Evolutionary conservation across 1,139 yeast species (phyloP).

Genomic region (Lodderomyces orthopsilosis): DNA sequence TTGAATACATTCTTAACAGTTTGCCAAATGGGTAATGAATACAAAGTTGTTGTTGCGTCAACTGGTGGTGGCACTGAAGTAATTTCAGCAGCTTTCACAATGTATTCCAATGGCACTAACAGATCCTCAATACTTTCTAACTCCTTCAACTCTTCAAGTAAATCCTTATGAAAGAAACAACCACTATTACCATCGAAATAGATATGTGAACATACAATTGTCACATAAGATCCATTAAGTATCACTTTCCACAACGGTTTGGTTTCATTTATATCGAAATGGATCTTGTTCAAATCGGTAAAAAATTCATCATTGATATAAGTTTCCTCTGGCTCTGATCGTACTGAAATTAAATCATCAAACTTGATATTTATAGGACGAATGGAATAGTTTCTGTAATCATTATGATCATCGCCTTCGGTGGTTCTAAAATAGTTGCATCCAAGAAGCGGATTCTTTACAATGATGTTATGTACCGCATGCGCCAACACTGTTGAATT

Average conservation of each 20-base stretch:
- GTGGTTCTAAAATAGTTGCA: slow-evolving; percentile 19
- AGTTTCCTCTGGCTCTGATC: slow-evolving; percentile 10
- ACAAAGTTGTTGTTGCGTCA: slow-evolving; percentile 10
- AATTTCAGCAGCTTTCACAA: slow-evolving; percentile 8
- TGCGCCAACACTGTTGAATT: slow-evolving; percentile 20
- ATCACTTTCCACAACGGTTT: slow-evolving; percentile 33
- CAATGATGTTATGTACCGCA: slow-evolving; percentile 22
- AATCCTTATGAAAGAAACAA: slow-evolving; percentile 28
- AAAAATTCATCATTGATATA: slow-evolving; percentile 19
- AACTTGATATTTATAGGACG: slow-evolving; percentile 22
- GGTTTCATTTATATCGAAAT: slow-evolving; percentile 16
- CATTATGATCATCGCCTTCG: slow-evolving; percentile 13
- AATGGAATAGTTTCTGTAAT: slow-evolving; percentile 16
- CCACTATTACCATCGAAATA: slow-evolving; percentile 37
- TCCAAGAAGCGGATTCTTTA: slow-evolving; percentile 22
- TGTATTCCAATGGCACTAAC: slow-evolving; percentile 2
- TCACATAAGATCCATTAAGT: slow-evolving; percentile 20
- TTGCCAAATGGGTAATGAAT: slow-evolving; percentile 13
- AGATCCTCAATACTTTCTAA: slow-evolving; percentile 2
- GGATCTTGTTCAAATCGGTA: slow-evolving; percentile 16
- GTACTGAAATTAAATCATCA: slow-evolving; percentile 24
- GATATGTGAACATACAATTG: slow-evolving; percentile 32
- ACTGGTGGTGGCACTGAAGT: slow-evolving; percentile 7
- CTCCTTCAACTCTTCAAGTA: slow-evolving; percentile 15
- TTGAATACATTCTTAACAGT: slow-evolving; percentile 4